A percentile compares a stretch with the other conserved stretches of the same genome.
Conservation (phyloP, 257 asterid genomes). For the Penstemon davidsonii region DNA sequence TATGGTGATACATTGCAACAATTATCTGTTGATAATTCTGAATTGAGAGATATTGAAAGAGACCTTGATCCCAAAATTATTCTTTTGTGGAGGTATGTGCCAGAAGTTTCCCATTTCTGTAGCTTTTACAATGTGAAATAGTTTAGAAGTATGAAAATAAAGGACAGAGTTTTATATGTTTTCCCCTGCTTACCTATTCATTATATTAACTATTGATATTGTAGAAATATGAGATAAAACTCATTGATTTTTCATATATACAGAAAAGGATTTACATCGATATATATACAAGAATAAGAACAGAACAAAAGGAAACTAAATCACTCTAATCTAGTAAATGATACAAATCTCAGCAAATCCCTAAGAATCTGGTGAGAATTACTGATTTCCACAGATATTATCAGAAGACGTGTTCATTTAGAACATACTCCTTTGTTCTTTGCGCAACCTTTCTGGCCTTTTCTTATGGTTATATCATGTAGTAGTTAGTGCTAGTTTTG, state of each 20-base stretch:
- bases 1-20: conserved; percentile 85
- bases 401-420: conserved; percentile 7
- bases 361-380: too few relatives aligned
- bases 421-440: not conserved
- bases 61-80: conserved; percentile 94
- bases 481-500: conserved; percentile 17
- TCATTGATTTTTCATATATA: too few relatives aligned
- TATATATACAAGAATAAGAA: too few relatives aligned
- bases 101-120: conserved; percentile 19
- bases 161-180: conserved; percentile 10
- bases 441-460: conserved; percentile 10
- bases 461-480: conserved; percentile 13
- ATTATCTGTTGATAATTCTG: conserved; percentile 46
- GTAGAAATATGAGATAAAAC: too few relatives aligned
- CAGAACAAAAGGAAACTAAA: too few relatives aligned
- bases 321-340: too few relatives aligned
- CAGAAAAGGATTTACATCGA: too few relatives aligned
- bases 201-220: conserved; percentile 9
- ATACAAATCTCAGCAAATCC: too few relatives aligned
- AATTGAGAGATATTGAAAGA: conserved; percentile 72
- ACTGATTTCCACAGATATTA: too few relatives aligned
- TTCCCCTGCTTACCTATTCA: conserved; percentile 22
- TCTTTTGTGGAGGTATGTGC: conserved; percentile 84
- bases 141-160: conserved; percentile 19
- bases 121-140: conserved; percentile 5